Evolutionary conservation across 1,284 basidiomycete genomes (phyloP).

Genomic region (Cutaneotrichosporon cyanovorans): DNA sequence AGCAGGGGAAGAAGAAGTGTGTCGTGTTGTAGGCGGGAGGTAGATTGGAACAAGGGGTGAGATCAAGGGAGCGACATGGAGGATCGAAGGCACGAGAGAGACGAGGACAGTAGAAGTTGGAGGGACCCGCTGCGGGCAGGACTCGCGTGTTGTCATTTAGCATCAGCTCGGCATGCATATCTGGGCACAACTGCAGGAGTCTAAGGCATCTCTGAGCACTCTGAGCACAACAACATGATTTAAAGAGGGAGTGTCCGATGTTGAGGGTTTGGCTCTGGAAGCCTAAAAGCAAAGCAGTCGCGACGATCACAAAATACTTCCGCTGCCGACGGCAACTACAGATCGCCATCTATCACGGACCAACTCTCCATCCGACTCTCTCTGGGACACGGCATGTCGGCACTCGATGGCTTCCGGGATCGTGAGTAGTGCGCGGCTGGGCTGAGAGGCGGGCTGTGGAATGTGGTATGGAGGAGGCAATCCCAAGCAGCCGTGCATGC

Average conservation of each 20-base stretch:
- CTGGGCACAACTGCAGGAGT: too few species aligned
- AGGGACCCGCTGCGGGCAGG: background rate
- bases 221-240: too few species aligned
- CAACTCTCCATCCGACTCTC: background rate
- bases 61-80: too few species aligned
- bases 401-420: constrained; percentile 39
- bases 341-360: too few species aligned
- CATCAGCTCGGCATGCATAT: background rate
- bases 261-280: too few species aligned
- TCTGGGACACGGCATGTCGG: constrained; percentile 24
- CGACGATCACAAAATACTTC: constrained; percentile 1
- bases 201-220: too few species aligned
- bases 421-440: too few species aligned
- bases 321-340: background rate
- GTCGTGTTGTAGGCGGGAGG: constrained; percentile 56
- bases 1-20: constrained; percentile 72
- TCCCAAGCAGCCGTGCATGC: too few species aligned
- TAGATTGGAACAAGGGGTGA: background rate
- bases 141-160: constrained; percentile 4
- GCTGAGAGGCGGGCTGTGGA: too few species aligned
- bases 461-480: too few species aligned
- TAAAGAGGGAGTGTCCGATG: too few species aligned
- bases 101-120: background rate
- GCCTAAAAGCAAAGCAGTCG: background rate
- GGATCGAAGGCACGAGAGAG: too few species aligned